phyloP scores from a whole-genome alignment of 2,329 filamentous ascomycete genomes.

The Arachnomyces sp. region DNA sequence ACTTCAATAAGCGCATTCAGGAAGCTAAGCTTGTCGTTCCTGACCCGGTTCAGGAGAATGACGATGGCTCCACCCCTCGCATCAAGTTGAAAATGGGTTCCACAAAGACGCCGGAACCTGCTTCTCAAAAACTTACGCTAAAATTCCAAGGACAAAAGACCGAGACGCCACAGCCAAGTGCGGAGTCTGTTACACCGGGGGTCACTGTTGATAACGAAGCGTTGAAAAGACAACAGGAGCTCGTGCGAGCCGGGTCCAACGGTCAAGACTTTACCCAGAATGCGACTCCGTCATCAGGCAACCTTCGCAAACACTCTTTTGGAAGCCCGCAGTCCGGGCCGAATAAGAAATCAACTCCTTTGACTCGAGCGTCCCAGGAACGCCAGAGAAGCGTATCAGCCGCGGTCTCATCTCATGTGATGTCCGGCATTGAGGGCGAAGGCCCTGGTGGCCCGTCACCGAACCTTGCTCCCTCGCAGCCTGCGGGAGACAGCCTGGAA shows the following conservation, averaged over 20 bases:
- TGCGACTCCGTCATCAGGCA: constrained; percentile 20
- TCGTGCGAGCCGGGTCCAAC: constrained; percentile 42
- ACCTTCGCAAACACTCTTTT: constrained; percentile 29
- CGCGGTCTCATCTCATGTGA: constrained; percentile 23
- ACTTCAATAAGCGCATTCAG: constrained; percentile 61
- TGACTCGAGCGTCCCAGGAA: constrained; percentile 9
- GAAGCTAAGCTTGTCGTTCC: constrained; percentile 65
- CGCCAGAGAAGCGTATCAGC: constrained; percentile 19
- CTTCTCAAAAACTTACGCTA: constrained; percentile 61
- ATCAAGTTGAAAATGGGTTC: constrained; percentile 69
- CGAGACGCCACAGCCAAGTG: constrained; percentile 38
- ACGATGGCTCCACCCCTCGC: constrained; percentile 52
- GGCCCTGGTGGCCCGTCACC: constrained; percentile 29
- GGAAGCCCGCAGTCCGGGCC: constrained; percentile 5
- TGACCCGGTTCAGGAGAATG: constrained; percentile 42
- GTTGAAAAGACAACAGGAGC: constrained; percentile 45
- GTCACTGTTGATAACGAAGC: constrained; percentile 50
- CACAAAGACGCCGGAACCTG: constrained; percentile 31
- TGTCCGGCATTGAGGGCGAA: constrained; percentile 16
- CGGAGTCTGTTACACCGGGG: constrained; percentile 32
- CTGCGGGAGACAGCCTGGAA: constrained; percentile 21
- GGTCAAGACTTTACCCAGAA: constrained; percentile 15
- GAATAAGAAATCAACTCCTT: too few relatives aligned
- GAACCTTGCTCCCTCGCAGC: constrained; percentile 8
- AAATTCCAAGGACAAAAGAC: constrained; percentile 57